Conservation (phyloP, 441 rosid species). For the Adansonia rubrostipa region DNA sequence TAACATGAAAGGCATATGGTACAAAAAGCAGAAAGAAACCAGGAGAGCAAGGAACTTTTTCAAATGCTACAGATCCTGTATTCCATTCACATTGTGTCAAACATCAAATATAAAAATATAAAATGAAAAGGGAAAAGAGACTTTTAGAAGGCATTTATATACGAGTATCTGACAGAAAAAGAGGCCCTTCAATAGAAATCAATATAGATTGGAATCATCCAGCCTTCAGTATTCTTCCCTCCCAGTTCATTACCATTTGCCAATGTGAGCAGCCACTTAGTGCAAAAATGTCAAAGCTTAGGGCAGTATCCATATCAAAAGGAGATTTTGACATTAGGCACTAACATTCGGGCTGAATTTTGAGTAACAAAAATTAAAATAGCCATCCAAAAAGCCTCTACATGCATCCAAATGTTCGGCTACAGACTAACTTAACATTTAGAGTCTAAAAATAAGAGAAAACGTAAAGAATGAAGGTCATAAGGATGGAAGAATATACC, state of each 20-base stretch:
- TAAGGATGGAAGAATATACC: conserved; percentile 48
- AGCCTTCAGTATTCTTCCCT: background rate
- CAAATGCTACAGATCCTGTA: background rate
- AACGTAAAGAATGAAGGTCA: conserved; percentile 3
- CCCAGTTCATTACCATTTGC: background rate
- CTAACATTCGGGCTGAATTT: background rate
- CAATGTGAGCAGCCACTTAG: background rate
- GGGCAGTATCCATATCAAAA: background rate
- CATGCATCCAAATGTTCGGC: background rate
- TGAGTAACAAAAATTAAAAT: background rate
- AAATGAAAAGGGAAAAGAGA: background rate
- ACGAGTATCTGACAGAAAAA: background rate
- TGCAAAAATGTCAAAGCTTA: conserved; percentile 9
- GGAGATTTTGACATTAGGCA: background rate
- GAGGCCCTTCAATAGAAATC: background rate
- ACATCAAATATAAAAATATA: background rate
- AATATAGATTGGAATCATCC: background rate
- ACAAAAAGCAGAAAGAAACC: background rate
- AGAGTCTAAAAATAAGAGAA: background rate
- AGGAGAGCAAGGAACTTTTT: background rate
- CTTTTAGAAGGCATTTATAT: background rate
- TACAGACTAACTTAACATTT: background rate
- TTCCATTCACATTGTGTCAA: background rate
- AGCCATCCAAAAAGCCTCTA: background rate
- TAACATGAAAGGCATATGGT: background rate